Evolutionary conservation across 2,329 filamentous ascomycete species (phyloP), one percentile per base, ranked within the genome.

Genomic region (Epichloe brachyelytri): DNA sequence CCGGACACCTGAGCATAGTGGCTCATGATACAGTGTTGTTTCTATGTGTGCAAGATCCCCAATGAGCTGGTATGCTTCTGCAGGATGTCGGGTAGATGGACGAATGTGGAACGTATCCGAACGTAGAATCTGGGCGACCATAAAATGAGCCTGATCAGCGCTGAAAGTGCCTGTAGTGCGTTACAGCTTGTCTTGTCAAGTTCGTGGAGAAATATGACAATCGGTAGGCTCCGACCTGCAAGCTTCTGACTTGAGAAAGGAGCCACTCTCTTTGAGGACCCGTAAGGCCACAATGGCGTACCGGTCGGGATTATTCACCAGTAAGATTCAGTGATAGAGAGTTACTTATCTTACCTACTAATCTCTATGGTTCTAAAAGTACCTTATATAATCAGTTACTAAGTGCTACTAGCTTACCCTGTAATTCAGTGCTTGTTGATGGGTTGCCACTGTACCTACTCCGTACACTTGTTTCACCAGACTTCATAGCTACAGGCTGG

Each of bases 11-110:
- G 48, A 44, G 43, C 51, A 47, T 53, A 38, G 15, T 50, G 17
- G 43, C 48, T 50, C 51, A 53, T 53, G n/a, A 30, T 47, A 44
- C 26, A 39, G 5, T 41, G 22, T 10, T 30, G 33, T 38, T 39
- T 36, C 34, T 47, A 30, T 30, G 7, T 26, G 33, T 20, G 22
- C 17, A 26, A 43, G 12, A 15, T 17, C 12, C 19, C 17, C 19
- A 14, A 37, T 43, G 12, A 22, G 10, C 26, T 30, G 14, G 10
- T 36, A 26, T 33, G 4, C 26, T 40, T 43, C 47, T 15, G 19
- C 30, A 5, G 40, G n/a, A 22, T 36, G 6, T 12, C 8, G n/a
- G 11, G 7, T 34, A 14, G 33, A 36, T 26, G 47, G n/a, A 37
- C 26, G 44, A 26, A 26, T 26, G 22, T 26, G 22, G 22, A 26